These are phyloP conservation scores for Linum usitatissimum DNA, from an alignment of 345 rosid species.

Conservation along the genomic window DNA sequence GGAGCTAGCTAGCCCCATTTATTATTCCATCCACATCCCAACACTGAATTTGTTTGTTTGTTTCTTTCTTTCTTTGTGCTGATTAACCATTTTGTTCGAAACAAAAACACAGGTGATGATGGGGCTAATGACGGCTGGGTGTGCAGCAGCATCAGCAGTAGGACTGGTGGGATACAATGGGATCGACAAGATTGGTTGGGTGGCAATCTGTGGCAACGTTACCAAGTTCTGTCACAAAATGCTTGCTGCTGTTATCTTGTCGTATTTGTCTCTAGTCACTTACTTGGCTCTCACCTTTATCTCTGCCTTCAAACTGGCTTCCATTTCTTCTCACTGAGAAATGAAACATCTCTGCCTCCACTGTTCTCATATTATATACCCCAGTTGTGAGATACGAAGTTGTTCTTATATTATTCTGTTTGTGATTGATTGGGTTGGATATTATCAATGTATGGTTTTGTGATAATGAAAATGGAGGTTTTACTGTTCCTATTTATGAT, in stretches of 20 bases:
- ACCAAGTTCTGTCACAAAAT: conserved; percentile 32
- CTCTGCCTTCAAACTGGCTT: conserved; percentile 22
- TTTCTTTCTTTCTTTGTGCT: not conserved
- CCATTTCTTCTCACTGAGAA: not conserved
- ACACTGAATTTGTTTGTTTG: not conserved
- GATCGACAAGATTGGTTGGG: conserved; percentile 32
- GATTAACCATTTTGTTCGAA: not conserved
- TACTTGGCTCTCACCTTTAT: conserved; percentile 29
- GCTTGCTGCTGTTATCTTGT: conserved; percentile 23
- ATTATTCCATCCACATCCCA: not conserved
- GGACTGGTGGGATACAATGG: conserved; percentile 39
- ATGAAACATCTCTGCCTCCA: not conserved
- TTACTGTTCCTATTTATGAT: no score
- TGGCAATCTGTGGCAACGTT: conserved; percentile 23
- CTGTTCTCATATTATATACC: not conserved
- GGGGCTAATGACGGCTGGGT: conserved; percentile 41
- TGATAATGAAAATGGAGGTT: no score
- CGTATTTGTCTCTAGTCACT: conserved; percentile 38
- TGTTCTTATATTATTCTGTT: no score
- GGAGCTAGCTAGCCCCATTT: no score
- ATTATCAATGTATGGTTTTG: no score
- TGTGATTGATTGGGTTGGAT: no score
- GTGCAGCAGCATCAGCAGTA: conserved; percentile 42
- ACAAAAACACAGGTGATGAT: conserved; percentile 31
- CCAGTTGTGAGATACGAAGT: no score